These are phyloP conservation scores for Westerdykella ornata DNA, from an alignment of 2,329 filamentous ascomycete genomes.

Conservation along the genomic window DNA sequence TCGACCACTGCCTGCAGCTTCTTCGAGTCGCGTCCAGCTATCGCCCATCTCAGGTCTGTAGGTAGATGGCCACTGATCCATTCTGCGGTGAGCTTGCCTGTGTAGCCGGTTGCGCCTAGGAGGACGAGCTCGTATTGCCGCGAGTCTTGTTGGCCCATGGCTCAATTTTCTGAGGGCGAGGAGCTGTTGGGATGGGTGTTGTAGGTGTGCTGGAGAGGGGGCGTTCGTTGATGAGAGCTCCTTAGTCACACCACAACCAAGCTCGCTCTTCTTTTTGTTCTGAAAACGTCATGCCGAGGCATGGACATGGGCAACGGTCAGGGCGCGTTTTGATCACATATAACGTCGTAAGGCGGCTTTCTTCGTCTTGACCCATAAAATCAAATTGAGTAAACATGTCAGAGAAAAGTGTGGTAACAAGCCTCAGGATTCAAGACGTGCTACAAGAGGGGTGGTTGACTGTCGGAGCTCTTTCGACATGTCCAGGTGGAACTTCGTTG, in stretches of 20 bases:
- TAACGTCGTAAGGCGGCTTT: no score
- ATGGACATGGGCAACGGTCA: no score
- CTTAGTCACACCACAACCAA: neutral
- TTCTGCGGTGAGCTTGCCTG: slow-evolving; percentile 68
- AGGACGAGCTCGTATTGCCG: slow-evolving; percentile 60
- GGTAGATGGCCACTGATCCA: slow-evolving; percentile 66
- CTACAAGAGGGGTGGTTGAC: no score
- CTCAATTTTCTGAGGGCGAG: neutral
- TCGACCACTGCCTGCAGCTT: slow-evolving; percentile 66
- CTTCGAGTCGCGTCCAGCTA: slow-evolving; percentile 71
- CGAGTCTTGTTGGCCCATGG: slow-evolving; percentile 20
- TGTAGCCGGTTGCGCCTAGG: slow-evolving; percentile 72
- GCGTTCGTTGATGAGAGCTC: neutral
- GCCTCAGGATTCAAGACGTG: no score
- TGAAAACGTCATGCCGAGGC: slow-evolving; percentile 9
- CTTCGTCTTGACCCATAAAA: no score
- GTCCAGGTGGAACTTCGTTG: no score
- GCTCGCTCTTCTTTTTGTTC: neutral
- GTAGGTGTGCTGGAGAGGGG: no score
- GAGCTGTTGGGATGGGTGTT: no score
- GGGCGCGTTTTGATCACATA: no score
- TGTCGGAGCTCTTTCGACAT: no score
- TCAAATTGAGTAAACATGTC: no score
- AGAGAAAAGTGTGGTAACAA: no score
- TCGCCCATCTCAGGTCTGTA: slow-evolving; percentile 76